phyloP scores from a whole-genome alignment of 202 grass and related monocot species.

The Carex arenaria region DNA sequence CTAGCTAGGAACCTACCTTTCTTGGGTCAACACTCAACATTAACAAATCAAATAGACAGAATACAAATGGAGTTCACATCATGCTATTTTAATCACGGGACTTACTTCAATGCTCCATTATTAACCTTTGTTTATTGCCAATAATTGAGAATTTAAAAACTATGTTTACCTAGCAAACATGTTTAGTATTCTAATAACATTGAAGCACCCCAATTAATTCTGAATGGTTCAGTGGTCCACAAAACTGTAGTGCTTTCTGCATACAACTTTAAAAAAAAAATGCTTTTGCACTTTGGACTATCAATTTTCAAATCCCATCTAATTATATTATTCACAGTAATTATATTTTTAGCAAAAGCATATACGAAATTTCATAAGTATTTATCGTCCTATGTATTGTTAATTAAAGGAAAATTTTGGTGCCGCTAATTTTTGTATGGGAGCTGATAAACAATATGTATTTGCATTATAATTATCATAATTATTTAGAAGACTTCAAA shows the following conservation, averaged over 20 bases:
- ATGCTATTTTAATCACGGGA: background rate
- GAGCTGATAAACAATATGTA: too few relatives aligned
- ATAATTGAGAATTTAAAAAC: background rate
- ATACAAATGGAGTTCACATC: background rate
- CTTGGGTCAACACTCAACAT: background rate
- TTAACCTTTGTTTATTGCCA: background rate
- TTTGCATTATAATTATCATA: too few relatives aligned
- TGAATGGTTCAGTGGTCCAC: background rate
- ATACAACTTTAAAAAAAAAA: background rate
- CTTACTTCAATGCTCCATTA: background rate
- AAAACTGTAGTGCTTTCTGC: background rate
- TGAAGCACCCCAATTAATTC: background rate
- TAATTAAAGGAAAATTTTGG: too few relatives aligned
- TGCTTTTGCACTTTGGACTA: background rate
- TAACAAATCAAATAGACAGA: background rate
- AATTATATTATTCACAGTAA: background rate
- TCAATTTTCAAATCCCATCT: background rate
- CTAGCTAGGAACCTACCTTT: background rate
- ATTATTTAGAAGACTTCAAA: too few relatives aligned
- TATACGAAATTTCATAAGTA: too few relatives aligned
- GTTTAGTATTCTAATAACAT: background rate
- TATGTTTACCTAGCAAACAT: background rate
- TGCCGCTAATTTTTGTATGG: too few relatives aligned
- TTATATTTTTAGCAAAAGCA: background rate
- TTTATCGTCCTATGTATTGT: too few relatives aligned